Conservation (phyloP, 2,329 filamentous ascomycete genomes). For the Fusarium sulawesiense region DNA sequence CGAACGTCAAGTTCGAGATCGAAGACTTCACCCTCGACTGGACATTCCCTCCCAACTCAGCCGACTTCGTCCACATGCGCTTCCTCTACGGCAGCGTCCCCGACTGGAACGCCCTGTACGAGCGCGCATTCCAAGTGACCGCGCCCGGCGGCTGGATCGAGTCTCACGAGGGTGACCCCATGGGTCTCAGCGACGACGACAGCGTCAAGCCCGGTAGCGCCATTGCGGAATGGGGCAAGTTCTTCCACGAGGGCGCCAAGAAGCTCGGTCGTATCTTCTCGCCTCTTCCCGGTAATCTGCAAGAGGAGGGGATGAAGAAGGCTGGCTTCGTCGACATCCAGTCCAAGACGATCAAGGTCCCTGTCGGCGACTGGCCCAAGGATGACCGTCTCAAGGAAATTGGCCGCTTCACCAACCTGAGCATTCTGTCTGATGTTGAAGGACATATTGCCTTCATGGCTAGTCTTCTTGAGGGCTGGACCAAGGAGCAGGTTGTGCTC, state of each 20-base stretch:
- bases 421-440: conserved; percentile 52
- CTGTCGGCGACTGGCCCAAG: conserved; percentile 37
- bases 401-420: conserved; percentile 46
- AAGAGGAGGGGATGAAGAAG: conserved; percentile 33
- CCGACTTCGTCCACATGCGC: conserved; percentile 71
- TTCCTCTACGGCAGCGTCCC: conserved; percentile 66
- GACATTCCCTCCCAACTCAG: conserved; percentile 50
- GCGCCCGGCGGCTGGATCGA: conserved; percentile 65
- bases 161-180: conserved; percentile 46
- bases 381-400: conserved; percentile 35
- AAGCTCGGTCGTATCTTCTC: conserved; percentile 49
- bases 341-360: conserved; percentile 38
- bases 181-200: conserved; percentile 47
- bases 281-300: conserved; percentile 17
- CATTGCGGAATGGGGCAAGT: conserved; percentile 43
- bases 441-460: conserved; percentile 50
- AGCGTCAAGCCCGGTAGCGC: conserved; percentile 45
- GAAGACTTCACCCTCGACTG: conserved; percentile 49
- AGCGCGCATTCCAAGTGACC: conserved; percentile 62
- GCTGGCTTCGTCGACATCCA: conserved; percentile 39
- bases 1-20: conserved; percentile 57
- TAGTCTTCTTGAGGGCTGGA: conserved; percentile 52
- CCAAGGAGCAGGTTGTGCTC: conserved; percentile 47
- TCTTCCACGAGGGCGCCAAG: conserved; percentile 46
- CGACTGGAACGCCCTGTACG: conserved; percentile 66